These are phyloP conservation scores for Perkinsus marinus DNA, from an alignment of 169 alveolate genomes.

Conservation along the genomic window DNA sequence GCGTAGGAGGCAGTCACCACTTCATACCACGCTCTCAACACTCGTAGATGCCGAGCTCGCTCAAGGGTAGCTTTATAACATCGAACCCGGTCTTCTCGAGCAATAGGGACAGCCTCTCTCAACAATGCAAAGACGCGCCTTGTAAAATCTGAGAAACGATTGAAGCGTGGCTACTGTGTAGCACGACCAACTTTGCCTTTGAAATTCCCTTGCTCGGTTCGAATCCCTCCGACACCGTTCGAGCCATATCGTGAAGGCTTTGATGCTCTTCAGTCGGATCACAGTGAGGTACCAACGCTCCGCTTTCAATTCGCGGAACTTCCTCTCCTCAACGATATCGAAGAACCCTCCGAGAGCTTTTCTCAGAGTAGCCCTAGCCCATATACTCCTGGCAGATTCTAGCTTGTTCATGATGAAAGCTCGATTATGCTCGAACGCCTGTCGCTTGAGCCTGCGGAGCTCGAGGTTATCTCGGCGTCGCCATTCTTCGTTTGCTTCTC, in stretches of 20 bases:
- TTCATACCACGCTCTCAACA: neutral
- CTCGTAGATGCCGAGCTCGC: neutral
- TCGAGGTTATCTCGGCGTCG: neutral
- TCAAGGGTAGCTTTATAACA: neutral
- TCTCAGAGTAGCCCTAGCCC: neutral
- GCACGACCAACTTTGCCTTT: neutral
- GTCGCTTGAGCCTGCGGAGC: neutral
- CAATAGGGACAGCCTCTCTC: neutral
- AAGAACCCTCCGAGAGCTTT: neutral
- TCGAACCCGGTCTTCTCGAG: neutral
- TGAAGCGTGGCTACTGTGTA: too few species aligned
- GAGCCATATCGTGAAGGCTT: neutral
- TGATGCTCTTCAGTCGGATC: neutral
- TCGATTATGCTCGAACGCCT: neutral
- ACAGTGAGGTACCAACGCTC: neutral
- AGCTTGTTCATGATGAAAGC: neutral
- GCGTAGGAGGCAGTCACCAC: neutral
- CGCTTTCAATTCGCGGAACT: neutral
- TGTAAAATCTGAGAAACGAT: neutral
- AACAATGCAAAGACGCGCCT: neutral
- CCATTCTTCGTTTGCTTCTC: neutral
- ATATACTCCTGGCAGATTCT: neutral
- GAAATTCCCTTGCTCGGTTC: neutral
- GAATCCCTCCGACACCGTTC: neutral
- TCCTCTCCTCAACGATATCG: neutral